A percentile compares a stretch with the other conserved stretches of the same genome.
phyloP scores from a whole-genome alignment of 345 rosid genomes.

The Gossypium longicalyx region DNA sequence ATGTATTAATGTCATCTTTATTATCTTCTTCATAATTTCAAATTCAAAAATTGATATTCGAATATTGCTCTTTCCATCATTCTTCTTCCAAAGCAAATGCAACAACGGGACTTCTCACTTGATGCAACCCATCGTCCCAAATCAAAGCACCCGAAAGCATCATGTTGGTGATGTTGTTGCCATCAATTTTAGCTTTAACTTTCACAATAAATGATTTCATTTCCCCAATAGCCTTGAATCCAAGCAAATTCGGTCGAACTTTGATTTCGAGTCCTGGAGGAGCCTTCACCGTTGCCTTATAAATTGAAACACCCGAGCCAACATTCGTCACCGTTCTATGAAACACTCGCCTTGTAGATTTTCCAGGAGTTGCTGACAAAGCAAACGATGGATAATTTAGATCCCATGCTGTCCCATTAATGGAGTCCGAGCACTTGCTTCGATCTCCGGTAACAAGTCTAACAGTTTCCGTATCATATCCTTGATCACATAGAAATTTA shows the following conservation, averaged over 20 bases:
- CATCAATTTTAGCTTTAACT: not conserved
- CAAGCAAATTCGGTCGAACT: slow-evolving; percentile 21
- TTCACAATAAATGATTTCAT: not conserved
- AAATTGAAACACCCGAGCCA: slow-evolving; percentile 24
- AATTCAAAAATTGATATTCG: not conserved
- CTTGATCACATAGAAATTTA: slow-evolving; percentile 41
- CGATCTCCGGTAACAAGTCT: slow-evolving; percentile 25
- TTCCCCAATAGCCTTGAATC: not conserved
- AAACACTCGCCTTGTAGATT: slow-evolving; percentile 13
- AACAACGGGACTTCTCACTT: slow-evolving; percentile 36
- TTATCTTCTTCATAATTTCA: not conserved
- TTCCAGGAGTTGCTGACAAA: slow-evolving; percentile 5
- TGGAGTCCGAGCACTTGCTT: slow-evolving; percentile 21
- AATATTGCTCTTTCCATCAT: not conserved
- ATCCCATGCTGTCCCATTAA: slow-evolving; percentile 29
- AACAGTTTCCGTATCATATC: slow-evolving; percentile 18
- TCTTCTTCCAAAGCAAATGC: slow-evolving; percentile 17
- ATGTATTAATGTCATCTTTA: not conserved
- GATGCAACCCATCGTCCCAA: slow-evolving; percentile 34
- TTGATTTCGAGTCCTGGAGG: slow-evolving; percentile 20
- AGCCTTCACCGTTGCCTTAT: slow-evolving; percentile 21
- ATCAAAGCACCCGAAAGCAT: slow-evolving; percentile 33
- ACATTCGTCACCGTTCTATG: slow-evolving; percentile 40
- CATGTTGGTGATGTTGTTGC: not conserved
- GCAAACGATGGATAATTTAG: slow-evolving; percentile 42